Conservation (phyloP, 139 green algal genomes). For the Micractinium sp. region DNA sequence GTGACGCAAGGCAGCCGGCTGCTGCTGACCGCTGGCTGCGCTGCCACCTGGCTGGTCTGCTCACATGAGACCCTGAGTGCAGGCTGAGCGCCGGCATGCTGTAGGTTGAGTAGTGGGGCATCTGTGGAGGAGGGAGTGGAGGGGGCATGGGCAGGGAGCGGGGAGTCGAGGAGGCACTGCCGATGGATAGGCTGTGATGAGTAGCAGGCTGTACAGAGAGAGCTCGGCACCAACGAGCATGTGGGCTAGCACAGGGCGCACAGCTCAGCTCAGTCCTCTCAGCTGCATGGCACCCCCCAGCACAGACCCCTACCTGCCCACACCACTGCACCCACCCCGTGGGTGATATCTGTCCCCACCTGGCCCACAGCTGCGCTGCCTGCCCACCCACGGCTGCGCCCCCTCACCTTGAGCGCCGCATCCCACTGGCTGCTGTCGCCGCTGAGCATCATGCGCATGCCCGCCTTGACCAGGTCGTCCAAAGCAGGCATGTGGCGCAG, state of each 20-base stretch:
- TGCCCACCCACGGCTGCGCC: too few relatives aligned
- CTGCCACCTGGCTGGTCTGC: background rate
- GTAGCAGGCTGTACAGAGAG: background rate
- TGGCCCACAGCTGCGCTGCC: background rate
- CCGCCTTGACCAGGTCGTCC: slow-evolving; percentile 49
- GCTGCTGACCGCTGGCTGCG: background rate
- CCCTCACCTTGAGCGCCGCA: slow-evolving; percentile 47
- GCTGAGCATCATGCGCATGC: slow-evolving; percentile 48
- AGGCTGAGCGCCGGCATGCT: slow-evolving; percentile 89
- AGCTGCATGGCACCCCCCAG: too few relatives aligned
- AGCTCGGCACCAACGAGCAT: background rate
- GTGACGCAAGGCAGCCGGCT: background rate
- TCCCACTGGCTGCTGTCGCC: slow-evolving; percentile 88
- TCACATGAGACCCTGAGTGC: slow-evolving; percentile 61
- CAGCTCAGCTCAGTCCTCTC: background rate
- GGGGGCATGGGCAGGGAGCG: background rate
- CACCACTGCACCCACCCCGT: background rate
- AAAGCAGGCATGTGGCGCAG: slow-evolving; percentile 69
- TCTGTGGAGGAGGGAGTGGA: slow-evolving; percentile 50
- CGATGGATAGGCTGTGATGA: too few relatives aligned
- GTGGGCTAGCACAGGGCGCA: background rate
- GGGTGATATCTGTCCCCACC: background rate
- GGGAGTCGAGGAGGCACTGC: background rate
- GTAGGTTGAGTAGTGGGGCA: slow-evolving; percentile 88
- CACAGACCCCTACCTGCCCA: too few relatives aligned